Conservation (phyloP, 2,329 filamentous ascomycete species). For the Calonectria pseudoturangicola region DNA sequence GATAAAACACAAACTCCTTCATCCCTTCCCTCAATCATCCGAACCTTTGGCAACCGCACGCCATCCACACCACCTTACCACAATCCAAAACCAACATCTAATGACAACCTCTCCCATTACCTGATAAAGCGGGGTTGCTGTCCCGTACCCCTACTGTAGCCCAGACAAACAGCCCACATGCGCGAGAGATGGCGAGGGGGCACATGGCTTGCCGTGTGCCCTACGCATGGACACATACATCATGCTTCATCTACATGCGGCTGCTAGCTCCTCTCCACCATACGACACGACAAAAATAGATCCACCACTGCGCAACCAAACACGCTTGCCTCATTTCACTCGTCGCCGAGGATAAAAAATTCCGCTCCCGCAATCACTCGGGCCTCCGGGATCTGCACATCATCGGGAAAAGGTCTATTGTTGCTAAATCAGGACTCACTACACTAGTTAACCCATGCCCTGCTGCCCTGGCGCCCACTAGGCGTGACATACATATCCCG, state of each 20-base stretch:
- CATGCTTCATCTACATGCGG: conserved; percentile 30
- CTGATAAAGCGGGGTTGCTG: not conserved
- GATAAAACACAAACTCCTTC: conserved; percentile 2
- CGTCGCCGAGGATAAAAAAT: not conserved
- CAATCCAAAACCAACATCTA: conserved; percentile 3
- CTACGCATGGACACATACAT: conserved; percentile 20
- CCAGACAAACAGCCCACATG: conserved; percentile 4
- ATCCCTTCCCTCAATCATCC: conserved; percentile 9
- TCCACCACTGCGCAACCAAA: conserved; percentile 4
- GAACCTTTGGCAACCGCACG: conserved; percentile 16
- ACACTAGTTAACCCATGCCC: not conserved
- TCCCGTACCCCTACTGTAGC: conserved; percentile 19
- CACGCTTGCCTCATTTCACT: conserved; percentile 1
- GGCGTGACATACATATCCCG: not conserved
- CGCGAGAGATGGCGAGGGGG: conserved; percentile 20
- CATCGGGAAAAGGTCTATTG: conserved; percentile 18
- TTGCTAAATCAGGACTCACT: conserved; percentile 24
- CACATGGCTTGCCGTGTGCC: conserved; percentile 13
- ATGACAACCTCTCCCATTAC: conserved; percentile 3
- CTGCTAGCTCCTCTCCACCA: conserved; percentile 12
- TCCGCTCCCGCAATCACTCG: conserved; percentile 4
- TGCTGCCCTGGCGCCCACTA: not conserved
- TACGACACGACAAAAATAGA: conserved; percentile 35
- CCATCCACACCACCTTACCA: conserved; percentile 9
- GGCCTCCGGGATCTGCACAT: conserved; percentile 9